These are phyloP conservation scores for Styphnolobium japonicum DNA, from an alignment of 306 rosid genomes.

Conservation along the genomic window DNA sequence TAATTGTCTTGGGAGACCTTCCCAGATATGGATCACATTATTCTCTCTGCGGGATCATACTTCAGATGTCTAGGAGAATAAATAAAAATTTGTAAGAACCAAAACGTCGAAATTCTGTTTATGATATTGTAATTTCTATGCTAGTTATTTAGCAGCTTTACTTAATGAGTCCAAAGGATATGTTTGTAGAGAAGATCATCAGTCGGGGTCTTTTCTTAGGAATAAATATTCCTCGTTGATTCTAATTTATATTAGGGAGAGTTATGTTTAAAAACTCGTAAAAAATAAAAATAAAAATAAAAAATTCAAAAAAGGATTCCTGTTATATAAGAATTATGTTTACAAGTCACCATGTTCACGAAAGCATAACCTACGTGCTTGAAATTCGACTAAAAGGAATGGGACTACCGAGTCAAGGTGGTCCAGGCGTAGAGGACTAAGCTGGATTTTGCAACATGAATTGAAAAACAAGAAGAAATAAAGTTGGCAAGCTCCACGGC, in stretches of 20 bases:
- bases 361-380: not conserved
- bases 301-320: not conserved
- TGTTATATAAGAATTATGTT: not conserved
- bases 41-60: not conserved
- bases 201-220: not conserved
- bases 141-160: not conserved
- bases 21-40: not conserved
- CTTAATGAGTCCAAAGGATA: not conserved
- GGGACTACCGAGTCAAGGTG: not conserved
- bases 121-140: not conserved
- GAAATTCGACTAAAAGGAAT: not conserved
- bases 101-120: not conserved
- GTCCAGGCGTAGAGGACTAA: no score
- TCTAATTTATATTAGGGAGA: not conserved
- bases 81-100: not conserved
- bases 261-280: not conserved
- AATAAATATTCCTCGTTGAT: not conserved
- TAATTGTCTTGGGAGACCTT: not conserved
- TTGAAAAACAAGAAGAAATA: no score
- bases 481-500: no score
- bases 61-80: not conserved
- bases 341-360: not conserved
- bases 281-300: no score
- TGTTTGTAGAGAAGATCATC: not conserved
- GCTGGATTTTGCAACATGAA: no score